These are phyloP conservation scores for Rubia yunnanensis DNA, from an alignment of 257 asterid species.

Conservation along the genomic window DNA sequence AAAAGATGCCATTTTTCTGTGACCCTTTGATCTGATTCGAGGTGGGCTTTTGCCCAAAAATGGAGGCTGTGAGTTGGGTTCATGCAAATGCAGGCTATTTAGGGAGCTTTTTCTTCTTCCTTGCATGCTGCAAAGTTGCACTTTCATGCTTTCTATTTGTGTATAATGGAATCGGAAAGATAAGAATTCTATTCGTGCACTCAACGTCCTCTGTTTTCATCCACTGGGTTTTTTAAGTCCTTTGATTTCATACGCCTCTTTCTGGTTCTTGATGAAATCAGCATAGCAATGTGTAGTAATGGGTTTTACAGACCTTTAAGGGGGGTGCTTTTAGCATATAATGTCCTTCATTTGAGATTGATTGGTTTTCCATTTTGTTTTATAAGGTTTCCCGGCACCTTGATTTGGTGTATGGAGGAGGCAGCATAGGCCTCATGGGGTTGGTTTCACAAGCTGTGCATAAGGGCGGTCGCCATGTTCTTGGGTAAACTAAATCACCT, in stretches of 20 bases:
- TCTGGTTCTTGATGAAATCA: constrained; percentile 14
- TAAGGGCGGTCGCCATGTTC: constrained; percentile 88
- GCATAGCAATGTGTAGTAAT: neutral
- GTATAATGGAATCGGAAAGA: constrained; percentile 22
- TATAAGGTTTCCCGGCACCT: constrained; percentile 68
- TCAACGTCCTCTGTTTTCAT: constrained; percentile 22
- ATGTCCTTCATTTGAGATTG: constrained; percentile 5
- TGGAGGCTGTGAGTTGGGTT: neutral
- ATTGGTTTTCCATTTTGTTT: constrained; percentile 11
- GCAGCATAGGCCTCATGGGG: constrained; percentile 97
- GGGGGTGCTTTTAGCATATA: neutral
- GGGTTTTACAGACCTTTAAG: neutral
- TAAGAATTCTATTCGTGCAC: constrained; percentile 15
- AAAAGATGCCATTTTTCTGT: neutral
- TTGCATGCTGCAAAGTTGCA: constrained; percentile 15
- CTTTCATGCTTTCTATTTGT: constrained; percentile 7
- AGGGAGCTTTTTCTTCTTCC: neutral
- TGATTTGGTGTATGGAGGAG: constrained; percentile 98
- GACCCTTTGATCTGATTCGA: neutral
- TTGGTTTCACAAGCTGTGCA: constrained; percentile 91
- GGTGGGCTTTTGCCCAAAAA: constrained; percentile 8
- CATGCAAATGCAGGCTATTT: constrained; percentile 18
- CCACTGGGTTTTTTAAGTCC: constrained; percentile 24
- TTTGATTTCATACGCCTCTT: constrained; percentile 11
- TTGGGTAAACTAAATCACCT: constrained; percentile 42